A percentile compares a stretch with the other conserved stretches of the same genome.
These are phyloP conservation scores for Aspergillus sp. DNA, from an alignment of 2,329 filamentous ascomycete species.

Conservation along the genomic window DNA sequence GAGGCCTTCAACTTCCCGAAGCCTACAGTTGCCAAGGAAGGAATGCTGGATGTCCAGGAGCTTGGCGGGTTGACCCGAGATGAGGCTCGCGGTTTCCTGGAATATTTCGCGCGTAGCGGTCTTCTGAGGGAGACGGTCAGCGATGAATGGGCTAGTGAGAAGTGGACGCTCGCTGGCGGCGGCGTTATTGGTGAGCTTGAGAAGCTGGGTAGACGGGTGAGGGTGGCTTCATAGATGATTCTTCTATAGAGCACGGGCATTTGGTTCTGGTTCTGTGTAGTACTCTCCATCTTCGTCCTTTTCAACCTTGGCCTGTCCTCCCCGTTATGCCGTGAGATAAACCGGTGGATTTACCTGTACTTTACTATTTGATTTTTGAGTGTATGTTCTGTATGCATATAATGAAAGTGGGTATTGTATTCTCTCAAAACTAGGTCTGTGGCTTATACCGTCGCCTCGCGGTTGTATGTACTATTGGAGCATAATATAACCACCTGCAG, in stretches of 20 bases:
- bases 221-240: slow-evolving; percentile 27
- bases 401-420: slow-evolving; percentile 25
- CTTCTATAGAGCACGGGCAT: not conserved
- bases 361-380: slow-evolving; percentile 29
- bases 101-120: slow-evolving; percentile 90
- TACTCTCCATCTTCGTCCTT: not conserved
- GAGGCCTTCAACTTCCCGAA: slow-evolving; percentile 39
- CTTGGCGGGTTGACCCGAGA: slow-evolving; percentile 69
- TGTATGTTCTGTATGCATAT: slow-evolving; percentile 35
- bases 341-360: slow-evolving; percentile 31
- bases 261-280: not conserved
- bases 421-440: not conserved
- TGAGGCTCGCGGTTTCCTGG: slow-evolving; percentile 78
- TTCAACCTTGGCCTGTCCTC: not conserved
- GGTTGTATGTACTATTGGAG: no score
- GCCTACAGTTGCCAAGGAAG: slow-evolving; percentile 25
- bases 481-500: no score
- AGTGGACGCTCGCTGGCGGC: slow-evolving; percentile 79
- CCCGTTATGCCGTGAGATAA: slow-evolving; percentile 14
- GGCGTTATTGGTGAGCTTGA: slow-evolving; percentile 87
- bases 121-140: slow-evolving; percentile 70
- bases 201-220: slow-evolving; percentile 56
- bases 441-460: no score
- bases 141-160: slow-evolving; percentile 71
- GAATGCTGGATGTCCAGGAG: slow-evolving; percentile 49